Base-by-base conservation (phyloP, 768 basidiomycete genomes). In the Tephrocybe sp. region DNA sequence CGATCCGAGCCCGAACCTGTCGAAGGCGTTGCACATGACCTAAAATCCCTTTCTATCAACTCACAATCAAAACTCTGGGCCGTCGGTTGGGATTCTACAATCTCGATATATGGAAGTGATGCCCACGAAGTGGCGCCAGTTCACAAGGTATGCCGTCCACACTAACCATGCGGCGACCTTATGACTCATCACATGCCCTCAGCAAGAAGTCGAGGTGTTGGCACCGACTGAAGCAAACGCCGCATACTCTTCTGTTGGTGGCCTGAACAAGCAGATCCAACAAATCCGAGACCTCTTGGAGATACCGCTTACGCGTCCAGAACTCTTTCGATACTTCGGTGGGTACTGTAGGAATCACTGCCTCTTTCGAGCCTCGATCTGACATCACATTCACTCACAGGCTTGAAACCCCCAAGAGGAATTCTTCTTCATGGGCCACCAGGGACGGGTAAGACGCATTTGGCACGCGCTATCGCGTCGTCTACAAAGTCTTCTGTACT, bases 371-470 rank as follows among this genome's bases (percentile, higher is more conserved):
- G 20, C 34, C n/a, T n/a, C 34, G 48, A 39, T 45, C 26, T 33
- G 37, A 14, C 28, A 32, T 44, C 50, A 49, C 50, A 38, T 36
- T 4, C 4, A 36, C 9, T 49, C 21, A 10, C 56, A 76, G 93
- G 90, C 30, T 76, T 99, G n/a, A 94, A 90, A 61, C 95, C 96
- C 14, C 95, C 96, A n/a, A 85, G 91, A 40, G 97, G 97, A 3
- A 88, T 98, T 39, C 79, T 98, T 17, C 80, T 99, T 1, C 88
- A 98, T 66, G 97, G 97, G 10, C 95, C 94, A 10, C 93, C 97
- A 2, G 97, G 97, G 32, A 98, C 97, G 8, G 97, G 97, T 14
- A 99, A 99, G 72, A 99, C 97, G 0, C 93, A 97, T 63, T 76
- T 99, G 2, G 96, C 97, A 10, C 86, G 93, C 55, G 91, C 94